phyloP scores from a whole-genome alignment of 306 rosid species.

The Ammopiptanthus mongolicus region DNA sequence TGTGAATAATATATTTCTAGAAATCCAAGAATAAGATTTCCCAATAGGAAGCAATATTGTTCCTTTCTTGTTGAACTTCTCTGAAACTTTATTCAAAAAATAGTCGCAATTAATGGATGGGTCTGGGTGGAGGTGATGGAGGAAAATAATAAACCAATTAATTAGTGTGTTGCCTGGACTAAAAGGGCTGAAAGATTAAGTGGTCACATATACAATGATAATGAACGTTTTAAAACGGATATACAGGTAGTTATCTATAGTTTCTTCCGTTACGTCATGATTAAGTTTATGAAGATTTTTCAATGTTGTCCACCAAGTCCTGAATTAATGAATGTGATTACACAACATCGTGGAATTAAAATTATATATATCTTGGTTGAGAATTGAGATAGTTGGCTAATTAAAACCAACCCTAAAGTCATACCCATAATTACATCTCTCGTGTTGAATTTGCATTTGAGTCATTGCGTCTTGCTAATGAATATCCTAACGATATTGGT shows the following conservation, averaged over 20 bases:
- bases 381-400: not conserved
- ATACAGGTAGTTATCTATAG: not conserved
- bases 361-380: not conserved
- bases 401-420: constrained; percentile 12
- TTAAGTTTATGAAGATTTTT: constrained; percentile 3
- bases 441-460: not conserved
- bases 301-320: constrained; percentile 10
- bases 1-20: not conserved
- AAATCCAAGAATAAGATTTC: constrained; percentile 6
- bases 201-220: not conserved
- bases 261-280: constrained; percentile 16
- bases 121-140: constrained; percentile 15
- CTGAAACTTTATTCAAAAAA: not conserved
- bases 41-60: not conserved
- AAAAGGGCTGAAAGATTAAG: not conserved
- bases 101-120: constrained; percentile 30
- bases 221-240: not conserved
- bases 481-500: too few relatives aligned
- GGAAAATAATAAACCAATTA: not conserved
- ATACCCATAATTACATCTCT: not conserved
- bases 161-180: constrained; percentile 20
- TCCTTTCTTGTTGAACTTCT: not conserved
- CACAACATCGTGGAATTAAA: not conserved
- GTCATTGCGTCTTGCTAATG: not conserved
- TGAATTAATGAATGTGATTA: not conserved